These are phyloP conservation scores for Xerocomellus chrysenteron DNA, from an alignment of 768 basidiomycete species.

Conservation along the genomic window DNA sequence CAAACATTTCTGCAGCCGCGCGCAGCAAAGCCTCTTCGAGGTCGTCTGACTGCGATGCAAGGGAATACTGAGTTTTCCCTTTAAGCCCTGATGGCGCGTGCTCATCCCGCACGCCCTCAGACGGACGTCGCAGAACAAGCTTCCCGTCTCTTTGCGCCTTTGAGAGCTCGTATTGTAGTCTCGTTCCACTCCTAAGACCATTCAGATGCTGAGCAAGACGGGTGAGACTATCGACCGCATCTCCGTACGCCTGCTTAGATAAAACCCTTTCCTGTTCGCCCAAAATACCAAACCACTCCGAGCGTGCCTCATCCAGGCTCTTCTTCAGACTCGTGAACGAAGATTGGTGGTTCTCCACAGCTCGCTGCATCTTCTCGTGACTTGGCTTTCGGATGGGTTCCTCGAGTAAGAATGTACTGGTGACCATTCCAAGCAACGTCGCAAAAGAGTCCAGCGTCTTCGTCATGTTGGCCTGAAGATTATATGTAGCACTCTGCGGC, in stretches of 20 bases:
- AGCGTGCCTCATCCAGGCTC: conserved; percentile 81
- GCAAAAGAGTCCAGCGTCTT: conserved; percentile 86
- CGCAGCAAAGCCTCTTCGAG: conserved; percentile 37
- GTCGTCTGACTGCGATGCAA: conserved; percentile 42
- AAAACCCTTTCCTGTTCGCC: conserved; percentile 24
- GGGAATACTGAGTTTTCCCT: conserved; percentile 27
- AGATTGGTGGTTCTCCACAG: conserved; percentile 81
- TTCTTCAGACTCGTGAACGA: conserved; percentile 90
- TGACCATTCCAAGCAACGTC: conserved; percentile 79
- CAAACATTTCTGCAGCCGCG: conserved; percentile 73
- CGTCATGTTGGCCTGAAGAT: conserved; percentile 82
- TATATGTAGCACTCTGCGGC: conserved; percentile 80
- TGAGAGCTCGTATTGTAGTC: conserved; percentile 79
- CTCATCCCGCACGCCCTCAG: conserved; percentile 15
- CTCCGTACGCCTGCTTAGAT: conserved; percentile 68
- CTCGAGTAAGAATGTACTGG: conserved; percentile 82
- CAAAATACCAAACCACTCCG: conserved; percentile 61
- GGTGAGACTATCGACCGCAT: conserved; percentile 83
- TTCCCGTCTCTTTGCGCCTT: conserved; percentile 54
- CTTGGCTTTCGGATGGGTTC: conserved; percentile 56
- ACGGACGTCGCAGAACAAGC: conserved; percentile 31
- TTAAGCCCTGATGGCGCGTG: conserved; percentile 14
- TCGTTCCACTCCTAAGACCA: conserved; percentile 81
- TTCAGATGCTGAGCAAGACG: conserved; percentile 92
- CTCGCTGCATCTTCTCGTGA: conserved; percentile 67